Conservation (phyloP, 164 flowering plant species). For the Nymphaea colorata region DNA sequence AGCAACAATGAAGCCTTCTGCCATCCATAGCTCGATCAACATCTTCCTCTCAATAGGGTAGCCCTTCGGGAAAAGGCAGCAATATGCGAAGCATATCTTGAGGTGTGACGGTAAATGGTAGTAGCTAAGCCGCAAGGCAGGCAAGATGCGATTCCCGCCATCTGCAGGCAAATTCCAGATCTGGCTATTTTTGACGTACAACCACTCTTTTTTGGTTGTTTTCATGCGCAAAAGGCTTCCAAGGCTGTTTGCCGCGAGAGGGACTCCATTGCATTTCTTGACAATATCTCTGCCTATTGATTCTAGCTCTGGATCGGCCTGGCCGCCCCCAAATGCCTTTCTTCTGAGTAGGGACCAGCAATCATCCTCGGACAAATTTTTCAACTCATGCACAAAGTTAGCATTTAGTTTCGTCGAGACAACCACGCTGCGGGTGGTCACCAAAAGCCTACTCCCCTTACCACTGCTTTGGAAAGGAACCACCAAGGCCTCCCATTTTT, state of each 20-base stretch:
- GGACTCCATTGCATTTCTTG: conserved; percentile 12
- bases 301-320: conserved; percentile 2
- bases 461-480: background rate
- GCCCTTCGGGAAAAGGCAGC: conserved; percentile 15
- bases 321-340: conserved; percentile 2
- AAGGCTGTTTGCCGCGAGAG: conserved; percentile 8
- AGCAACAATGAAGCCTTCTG: background rate
- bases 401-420: conserved; percentile 8
- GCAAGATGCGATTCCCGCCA: background rate
- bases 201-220: conserved; percentile 5
- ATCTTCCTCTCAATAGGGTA: conserved; percentile 4
- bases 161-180: conserved; percentile 10
- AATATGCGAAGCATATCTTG: conserved; percentile 13
- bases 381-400: background rate
- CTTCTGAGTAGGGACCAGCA: conserved; percentile 9
- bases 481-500: conserved; percentile 1
- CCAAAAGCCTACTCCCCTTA: conserved; percentile 9
- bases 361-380: conserved; percentile 5
- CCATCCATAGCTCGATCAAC: conserved; percentile 12
- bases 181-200: conserved; percentile 2
- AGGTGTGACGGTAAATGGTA: conserved; percentile 9
- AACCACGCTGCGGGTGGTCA: conserved; percentile 7
- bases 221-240: conserved; percentile 8
- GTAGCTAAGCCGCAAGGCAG: conserved; percentile 13
- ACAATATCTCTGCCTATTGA: conserved; percentile 8